Evolutionary conservation across 805 yeast genomes (phyloP).

Genomic region (Saturnispora diversa): DNA sequence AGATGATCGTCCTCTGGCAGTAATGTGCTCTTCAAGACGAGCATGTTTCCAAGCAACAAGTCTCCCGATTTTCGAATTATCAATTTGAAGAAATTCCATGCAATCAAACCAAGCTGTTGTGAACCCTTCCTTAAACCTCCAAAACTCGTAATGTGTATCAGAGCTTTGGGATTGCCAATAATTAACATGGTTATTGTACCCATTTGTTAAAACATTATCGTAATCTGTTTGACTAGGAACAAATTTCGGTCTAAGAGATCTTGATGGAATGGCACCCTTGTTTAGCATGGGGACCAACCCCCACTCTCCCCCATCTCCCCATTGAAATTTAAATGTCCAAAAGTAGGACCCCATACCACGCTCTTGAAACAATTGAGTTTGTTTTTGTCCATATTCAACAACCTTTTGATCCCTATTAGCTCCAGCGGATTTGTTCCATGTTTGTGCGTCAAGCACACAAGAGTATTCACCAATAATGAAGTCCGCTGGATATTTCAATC

Average conservation of each 20-base stretch:
- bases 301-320: constrained; percentile 97
- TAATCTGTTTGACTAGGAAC: constrained; percentile 37
- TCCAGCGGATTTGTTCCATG: constrained; percentile 52
- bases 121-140: constrained; percentile 76
- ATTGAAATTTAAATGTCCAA: constrained; percentile 84
- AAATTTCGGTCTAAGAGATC: constrained; percentile 15
- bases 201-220: constrained; percentile 33
- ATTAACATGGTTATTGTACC: constrained; percentile 40
- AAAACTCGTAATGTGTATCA: constrained; percentile 64
- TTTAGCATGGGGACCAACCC: constrained; percentile 75
- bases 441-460: constrained; percentile 67
- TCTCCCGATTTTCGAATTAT: constrained; percentile 71
- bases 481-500: constrained; percentile 44
- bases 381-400: constrained; percentile 50
- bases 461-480: constrained; percentile 84
- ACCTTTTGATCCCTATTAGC: constrained; percentile 48
- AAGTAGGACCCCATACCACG: constrained; percentile 74
- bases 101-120: constrained; percentile 69
- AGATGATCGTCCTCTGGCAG: constrained; percentile 45
- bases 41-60: constrained; percentile 57
- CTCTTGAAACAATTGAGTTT: constrained; percentile 38
- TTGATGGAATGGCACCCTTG: constrained; percentile 44
- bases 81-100: constrained; percentile 54
- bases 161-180: constrained; percentile 63
- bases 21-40: constrained; percentile 55